Percentiles rank a stretch among this genome's conserved stretches.
These are phyloP conservation scores for Lagerstroemia speciosa DNA, from an alignment of 345 rosid genomes.

Conservation along the genomic window DNA sequence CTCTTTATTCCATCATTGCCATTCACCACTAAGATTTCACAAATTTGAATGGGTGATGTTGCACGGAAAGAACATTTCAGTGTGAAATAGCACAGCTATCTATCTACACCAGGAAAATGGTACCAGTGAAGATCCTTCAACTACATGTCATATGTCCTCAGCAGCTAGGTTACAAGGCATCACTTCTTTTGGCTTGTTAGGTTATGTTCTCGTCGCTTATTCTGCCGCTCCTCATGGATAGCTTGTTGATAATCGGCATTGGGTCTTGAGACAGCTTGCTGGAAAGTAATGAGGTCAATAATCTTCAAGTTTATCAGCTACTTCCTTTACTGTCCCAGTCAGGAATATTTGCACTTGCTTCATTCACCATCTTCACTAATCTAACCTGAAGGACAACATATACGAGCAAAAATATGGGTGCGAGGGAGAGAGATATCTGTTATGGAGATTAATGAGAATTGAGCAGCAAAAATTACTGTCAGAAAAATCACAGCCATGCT, in stretches of 20 bases:
- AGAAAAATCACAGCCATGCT: neutral
- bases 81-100: too few species aligned
- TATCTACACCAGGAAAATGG: too few species aligned
- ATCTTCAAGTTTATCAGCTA: constrained; percentile 18
- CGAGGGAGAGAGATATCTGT: neutral
- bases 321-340: constrained; percentile 34
- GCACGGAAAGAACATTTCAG: too few species aligned
- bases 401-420: neutral
- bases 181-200: neutral
- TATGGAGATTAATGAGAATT: neutral
- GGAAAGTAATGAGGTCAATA: neutral
- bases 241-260: neutral
- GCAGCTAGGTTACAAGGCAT: neutral
- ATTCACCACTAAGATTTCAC: too few species aligned
- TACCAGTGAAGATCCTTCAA: too few species aligned
- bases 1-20: too few species aligned
- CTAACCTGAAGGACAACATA: constrained; percentile 34
- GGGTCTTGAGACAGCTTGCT: neutral
- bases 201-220: neutral
- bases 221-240: neutral
- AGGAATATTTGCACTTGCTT: constrained; percentile 65
- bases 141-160: too few species aligned
- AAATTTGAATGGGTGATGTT: too few species aligned
- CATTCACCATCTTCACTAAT: constrained; percentile 58
- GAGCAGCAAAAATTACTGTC: neutral